Evolutionary conservation across 2,329 filamentous ascomycete genomes (phyloP).

Genomic region (Drechslerella coelobrocha): DNA sequence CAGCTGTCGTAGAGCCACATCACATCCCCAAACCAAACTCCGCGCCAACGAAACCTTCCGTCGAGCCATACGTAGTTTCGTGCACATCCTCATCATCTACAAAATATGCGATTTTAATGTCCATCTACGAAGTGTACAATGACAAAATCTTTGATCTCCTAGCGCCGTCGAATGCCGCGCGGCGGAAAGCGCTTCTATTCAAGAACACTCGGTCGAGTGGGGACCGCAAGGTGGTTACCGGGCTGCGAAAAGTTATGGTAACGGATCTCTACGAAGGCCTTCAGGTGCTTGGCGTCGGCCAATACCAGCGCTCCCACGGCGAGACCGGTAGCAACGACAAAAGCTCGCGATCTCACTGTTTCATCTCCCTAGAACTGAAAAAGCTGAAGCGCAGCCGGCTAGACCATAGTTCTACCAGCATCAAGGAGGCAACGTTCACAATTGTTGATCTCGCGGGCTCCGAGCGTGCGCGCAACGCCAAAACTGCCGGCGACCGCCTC

Average conservation of each 20-base stretch:
- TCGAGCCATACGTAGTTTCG: slow-evolving; percentile 25
- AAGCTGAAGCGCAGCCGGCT: slow-evolving; percentile 64
- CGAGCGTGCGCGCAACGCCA: slow-evolving; percentile 88
- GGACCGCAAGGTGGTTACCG: slow-evolving; percentile 92
- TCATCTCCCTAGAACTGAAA: slow-evolving; percentile 47
- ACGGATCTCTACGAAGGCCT: slow-evolving; percentile 77
- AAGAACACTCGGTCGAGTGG: slow-evolving; percentile 87
- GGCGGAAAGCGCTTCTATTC: slow-evolving; percentile 82
- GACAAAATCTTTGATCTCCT: slow-evolving; percentile 96
- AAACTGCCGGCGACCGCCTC: slow-evolving; percentile 89
- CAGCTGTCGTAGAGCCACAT: slow-evolving; percentile 35
- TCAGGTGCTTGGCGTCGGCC: slow-evolving; percentile 51
- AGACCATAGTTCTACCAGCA: slow-evolving; percentile 66
- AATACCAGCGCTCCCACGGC: slow-evolving; percentile 78
- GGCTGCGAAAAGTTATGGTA: slow-evolving; percentile 88
- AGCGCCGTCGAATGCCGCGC: slow-evolving; percentile 63
- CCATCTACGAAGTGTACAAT: slow-evolving; percentile 99
- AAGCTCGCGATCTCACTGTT: slow-evolving; percentile 79
- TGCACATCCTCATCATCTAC: slow-evolving; percentile 12
- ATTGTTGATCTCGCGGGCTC: slow-evolving; percentile 93
- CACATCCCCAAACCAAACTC: slow-evolving; percentile 46
- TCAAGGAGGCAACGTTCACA: slow-evolving; percentile 70
- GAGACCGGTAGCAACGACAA: slow-evolving; percentile 93
- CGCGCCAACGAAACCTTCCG: slow-evolving; percentile 38
- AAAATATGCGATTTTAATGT: slow-evolving; percentile 84